Evolutionary conservation across 805 yeast genomes (phyloP), one percentile per base, ranked within the genome.

Genomic region (Yamadazyma endophytica): DNA sequence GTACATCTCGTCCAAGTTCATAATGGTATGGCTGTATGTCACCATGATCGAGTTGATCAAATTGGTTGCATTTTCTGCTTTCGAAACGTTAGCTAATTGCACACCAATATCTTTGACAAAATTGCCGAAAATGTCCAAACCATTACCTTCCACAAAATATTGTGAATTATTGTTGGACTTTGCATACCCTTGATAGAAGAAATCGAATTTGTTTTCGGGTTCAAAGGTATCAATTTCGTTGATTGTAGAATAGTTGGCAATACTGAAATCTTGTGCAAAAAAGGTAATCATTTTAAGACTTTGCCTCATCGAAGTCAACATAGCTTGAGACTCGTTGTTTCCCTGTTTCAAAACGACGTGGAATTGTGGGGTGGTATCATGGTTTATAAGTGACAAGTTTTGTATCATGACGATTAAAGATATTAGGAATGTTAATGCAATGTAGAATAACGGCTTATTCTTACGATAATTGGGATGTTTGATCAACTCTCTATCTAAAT

Each of bases 121-220:
- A 9, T 68, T 67, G 6, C 73, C 56, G 6, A 70, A 50, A 11
- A 74, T 42, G 45, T 76, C 79, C 33, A 73, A 47, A 1, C 77
- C 78, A 29, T 52, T 47, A 5, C 24, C 29, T 13, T 24, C 30
- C 4, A 23, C 18, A 15, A 21, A 21, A 24, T 28, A 34, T n/a
- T 37, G 29, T 8, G 9, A 11, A 9, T 12, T 12, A 13, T 24
- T 28, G n/a, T 60, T 62, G 4, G 47, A 32, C 18, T 74, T 65
- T 46, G 80, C 73, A 50, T 65, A 76, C 1, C 79, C 77, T 28
- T 62, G 48, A 31, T 60, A 61, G 45, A 64, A 72, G 40, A 75
- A 57, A 23, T 59, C 56, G 45, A 58, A 75, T 4, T 59, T 32
- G 21, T 68, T 68, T 23, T 56, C 54, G 16, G 57, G 54, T 13